phyloP scores from a whole-genome alignment of 2,329 filamentous ascomycete genomes.

The Podosphaera aphanis region DNA sequence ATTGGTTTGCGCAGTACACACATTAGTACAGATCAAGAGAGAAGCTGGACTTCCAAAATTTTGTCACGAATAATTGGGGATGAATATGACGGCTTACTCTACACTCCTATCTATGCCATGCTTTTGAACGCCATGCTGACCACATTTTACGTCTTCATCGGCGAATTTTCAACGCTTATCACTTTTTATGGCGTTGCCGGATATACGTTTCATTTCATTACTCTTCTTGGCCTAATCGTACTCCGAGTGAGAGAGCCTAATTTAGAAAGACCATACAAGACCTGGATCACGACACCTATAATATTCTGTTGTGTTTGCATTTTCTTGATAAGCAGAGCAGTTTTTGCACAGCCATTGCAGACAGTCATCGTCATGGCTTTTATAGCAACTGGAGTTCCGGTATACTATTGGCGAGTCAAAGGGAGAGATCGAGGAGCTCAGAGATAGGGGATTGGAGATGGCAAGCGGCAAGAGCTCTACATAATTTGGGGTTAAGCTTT shows the following conservation, averaged over 20 bases:
- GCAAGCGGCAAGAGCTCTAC: too few species aligned
- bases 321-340: constrained; percentile 68
- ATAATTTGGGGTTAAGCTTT: too few species aligned
- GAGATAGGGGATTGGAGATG: too few species aligned
- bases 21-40: constrained; percentile 21
- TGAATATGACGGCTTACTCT: constrained; percentile 59
- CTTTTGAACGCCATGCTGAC: constrained; percentile 58
- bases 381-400: constrained; percentile 57
- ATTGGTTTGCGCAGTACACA: constrained; percentile 38
- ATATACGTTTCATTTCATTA: constrained; percentile 93
- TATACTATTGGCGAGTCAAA: constrained; percentile 73
- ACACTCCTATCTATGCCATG: constrained; percentile 84
- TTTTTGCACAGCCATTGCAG: constrained; percentile 79
- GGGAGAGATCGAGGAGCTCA: constrained; percentile 25
- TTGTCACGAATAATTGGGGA: constrained; percentile 48
- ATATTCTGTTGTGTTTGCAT: constrained; percentile 96
- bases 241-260: constrained; percentile 68
- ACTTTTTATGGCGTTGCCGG: constrained; percentile 96
- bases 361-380: constrained; percentile 72
- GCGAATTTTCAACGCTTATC: constrained; percentile 75
- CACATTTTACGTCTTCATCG: constrained; percentile 53
- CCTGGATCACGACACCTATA: constrained; percentile 91
- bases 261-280: constrained; percentile 75
- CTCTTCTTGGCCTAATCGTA: constrained; percentile 79
- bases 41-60: constrained; percentile 32